phyloP scores from a whole-genome alignment of 257 asterid genomes.

The Anisodus acutangulus region DNA sequence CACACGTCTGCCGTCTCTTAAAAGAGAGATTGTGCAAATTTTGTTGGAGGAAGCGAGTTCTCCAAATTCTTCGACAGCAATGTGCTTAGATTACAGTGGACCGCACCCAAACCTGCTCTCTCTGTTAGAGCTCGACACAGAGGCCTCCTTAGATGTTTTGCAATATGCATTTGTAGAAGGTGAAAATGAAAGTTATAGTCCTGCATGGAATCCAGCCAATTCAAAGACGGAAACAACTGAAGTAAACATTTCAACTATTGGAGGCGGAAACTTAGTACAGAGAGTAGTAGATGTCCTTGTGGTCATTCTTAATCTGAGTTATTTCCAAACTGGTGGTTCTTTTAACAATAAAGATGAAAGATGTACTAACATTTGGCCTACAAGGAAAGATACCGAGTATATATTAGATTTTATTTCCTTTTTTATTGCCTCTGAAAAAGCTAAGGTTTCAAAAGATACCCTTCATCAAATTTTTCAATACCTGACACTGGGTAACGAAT shows the following conservation, averaged over 20 bases:
- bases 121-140: constrained; percentile 82
- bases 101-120: constrained; percentile 61
- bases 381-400: constrained; percentile 59
- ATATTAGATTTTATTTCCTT: constrained; percentile 76
- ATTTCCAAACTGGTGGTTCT: constrained; percentile 53
- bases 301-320: constrained; percentile 56
- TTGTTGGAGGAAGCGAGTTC: constrained; percentile 71
- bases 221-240: constrained; percentile 45
- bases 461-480: constrained; percentile 71
- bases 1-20: constrained; percentile 69
- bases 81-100: constrained; percentile 48
- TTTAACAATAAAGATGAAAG: constrained; percentile 39
- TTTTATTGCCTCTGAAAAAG: constrained; percentile 67
- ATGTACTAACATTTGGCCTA: constrained; percentile 77
- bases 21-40: constrained; percentile 74
- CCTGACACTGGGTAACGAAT: constrained; percentile 64
- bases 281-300: constrained; percentile 73
- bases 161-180: constrained; percentile 66
- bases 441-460: constrained; percentile 66
- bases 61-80: constrained; percentile 53
- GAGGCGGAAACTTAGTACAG: constrained; percentile 64
- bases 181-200: constrained; percentile 40
- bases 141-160: constrained; percentile 85
- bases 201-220: constrained; percentile 48
- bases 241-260: constrained; percentile 35